Base-by-base conservation (phyloP, 2,329 filamentous ascomycete species). In the Trichoderma gracile region DNA sequence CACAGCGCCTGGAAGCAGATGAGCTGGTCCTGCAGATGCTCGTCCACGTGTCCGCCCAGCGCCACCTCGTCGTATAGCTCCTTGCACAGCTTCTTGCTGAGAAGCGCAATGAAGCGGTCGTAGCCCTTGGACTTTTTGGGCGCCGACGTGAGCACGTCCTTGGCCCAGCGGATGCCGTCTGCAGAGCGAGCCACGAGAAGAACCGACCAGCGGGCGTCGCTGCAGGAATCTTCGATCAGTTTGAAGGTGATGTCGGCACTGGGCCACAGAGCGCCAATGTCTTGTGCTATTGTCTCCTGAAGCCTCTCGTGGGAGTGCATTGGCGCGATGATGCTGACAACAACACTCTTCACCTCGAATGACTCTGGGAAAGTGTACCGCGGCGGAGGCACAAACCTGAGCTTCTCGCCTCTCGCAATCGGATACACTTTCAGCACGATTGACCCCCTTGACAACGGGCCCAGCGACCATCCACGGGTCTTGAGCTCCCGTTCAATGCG, bases 1-100 rank as follows among this genome's bases (percentile, higher is more conserved):
- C 84, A 82, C 10, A 89, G 74, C 4, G 83, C 82, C 72, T 89
- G 86, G 69, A 87, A 86, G 19, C 85, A 76, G 3, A 88, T 75
- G 25, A 89, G 69, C 72, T 89, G 86, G 72, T 88, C 86, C 73
- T 88, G 84, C 15, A 88, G 76, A 69, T 82, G 80, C 68, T 83
- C 78, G 67, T 89, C 86, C 7, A 85, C 81, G 2, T 80, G 76
- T 0, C 83, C 80, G 2, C 78, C 75, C 1, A 75, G 69, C 8
- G 71, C 70, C 0, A 83, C 73, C 68, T 86, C 83, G 2, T 75
- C 71, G 61, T 77, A 76, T 21, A 87, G 74, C 3, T 78, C 76
- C 53, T 73, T 74, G 47, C 80, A 79, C 3, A 87, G 73, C n/a
- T 75, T 77, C 27, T 74, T 71, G 6, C 82, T 78, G 9, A 85